Percentiles rank a stretch among this genome's conserved stretches.
Conservation (phyloP, 164 flowering plant genomes). For the Hamamelis virginiana region DNA sequence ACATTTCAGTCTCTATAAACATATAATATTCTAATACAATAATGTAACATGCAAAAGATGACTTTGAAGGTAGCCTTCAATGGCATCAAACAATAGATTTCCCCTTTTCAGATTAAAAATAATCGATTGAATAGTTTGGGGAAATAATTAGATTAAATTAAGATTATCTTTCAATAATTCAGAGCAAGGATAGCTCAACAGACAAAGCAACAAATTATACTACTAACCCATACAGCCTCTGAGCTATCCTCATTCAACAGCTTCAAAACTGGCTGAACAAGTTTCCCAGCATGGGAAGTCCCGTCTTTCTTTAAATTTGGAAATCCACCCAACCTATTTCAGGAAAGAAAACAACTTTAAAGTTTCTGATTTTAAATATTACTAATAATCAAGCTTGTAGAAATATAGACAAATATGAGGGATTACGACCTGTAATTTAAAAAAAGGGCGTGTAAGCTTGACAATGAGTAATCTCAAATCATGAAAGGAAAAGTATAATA, state of each 20-base stretch:
- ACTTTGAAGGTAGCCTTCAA: background rate
- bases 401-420: background rate
- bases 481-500: too few species aligned
- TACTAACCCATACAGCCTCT: slow-evolving; percentile 63
- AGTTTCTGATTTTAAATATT: background rate
- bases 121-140: background rate
- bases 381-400: background rate
- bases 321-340: slow-evolving; percentile 59
- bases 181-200: background rate
- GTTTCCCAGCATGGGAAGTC: slow-evolving; percentile 50
- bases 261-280: slow-evolving; percentile 64
- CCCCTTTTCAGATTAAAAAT: background rate
- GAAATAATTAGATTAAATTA: background rate
- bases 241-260: slow-evolving; percentile 62
- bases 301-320: slow-evolving; percentile 68
- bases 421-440: background rate
- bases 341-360: slow-evolving; percentile 2
- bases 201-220: background rate
- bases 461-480: too few species aligned
- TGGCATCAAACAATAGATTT: background rate
- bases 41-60: background rate
- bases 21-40: background rate
- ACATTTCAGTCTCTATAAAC: background rate
- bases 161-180: background rate
- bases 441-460: too few species aligned